Evolutionary conservation across 1,284 basidiomycete genomes (phyloP).

Genomic region (Papiliotrema fonsecae): DNA sequence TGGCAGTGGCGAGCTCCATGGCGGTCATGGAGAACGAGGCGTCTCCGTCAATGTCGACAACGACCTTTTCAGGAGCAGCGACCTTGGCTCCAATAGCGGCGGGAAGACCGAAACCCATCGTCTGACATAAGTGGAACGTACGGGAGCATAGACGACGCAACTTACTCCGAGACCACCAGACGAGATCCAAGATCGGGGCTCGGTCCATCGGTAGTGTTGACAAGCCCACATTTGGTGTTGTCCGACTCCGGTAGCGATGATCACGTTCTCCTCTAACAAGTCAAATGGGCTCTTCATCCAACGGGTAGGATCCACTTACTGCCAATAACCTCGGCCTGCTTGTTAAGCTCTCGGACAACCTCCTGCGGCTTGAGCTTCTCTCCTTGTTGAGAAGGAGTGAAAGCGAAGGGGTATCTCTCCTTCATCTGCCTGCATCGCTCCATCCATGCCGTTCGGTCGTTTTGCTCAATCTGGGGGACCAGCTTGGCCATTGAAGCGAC

Average conservation of each 20-base stretch:
- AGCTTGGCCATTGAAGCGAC: conserved; percentile 73
- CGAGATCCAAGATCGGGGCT: conserved; percentile 84
- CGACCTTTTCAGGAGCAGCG: conserved; percentile 85
- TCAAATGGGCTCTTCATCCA: too few relatives aligned
- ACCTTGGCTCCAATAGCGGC: conserved; percentile 95
- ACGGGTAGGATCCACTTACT: too few relatives aligned
- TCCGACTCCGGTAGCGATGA: conserved; percentile 91
- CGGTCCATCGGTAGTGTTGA: conserved; percentile 86
- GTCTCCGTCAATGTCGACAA: conserved; percentile 95
- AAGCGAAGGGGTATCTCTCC: conserved; percentile 83
- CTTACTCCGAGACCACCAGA: conserved; percentile 91
- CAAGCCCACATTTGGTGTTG: conserved; percentile 99
- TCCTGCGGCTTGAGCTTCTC: conserved; percentile 91
- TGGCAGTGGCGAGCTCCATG: conserved; percentile 94
- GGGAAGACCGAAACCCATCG: conserved; percentile 97
- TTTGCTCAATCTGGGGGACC: conserved; percentile 67
- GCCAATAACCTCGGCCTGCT: conserved; percentile 59
- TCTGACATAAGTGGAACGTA: conserved; percentile 51
- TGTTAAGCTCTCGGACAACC: conserved; percentile 87
- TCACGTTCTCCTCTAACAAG: conserved; percentile 84
- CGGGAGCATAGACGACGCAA: conserved; percentile 28
- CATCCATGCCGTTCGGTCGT: conserved; percentile 75
- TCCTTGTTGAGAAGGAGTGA: conserved; percentile 61
- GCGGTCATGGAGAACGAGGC: conserved; percentile 99
- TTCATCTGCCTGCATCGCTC: conserved; percentile 80